Conservation (phyloP, 163 green algal genomes). For the Chlorella variabilis region DNA sequence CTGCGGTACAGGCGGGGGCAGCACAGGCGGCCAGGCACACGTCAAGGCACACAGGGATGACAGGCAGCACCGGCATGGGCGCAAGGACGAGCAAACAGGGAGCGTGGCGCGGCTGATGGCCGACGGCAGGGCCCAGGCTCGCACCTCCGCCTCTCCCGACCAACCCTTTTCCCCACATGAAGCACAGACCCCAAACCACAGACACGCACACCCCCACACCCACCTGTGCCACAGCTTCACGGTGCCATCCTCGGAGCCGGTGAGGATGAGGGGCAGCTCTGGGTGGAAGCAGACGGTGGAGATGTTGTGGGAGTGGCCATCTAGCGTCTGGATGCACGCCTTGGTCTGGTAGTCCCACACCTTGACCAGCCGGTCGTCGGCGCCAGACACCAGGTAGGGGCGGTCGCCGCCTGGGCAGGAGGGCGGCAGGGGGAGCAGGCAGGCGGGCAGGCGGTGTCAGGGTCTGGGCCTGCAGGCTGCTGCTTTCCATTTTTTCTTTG, state of each 20-base stretch:
- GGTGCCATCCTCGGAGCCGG: slow-evolving; percentile 94
- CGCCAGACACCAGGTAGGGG: slow-evolving; percentile 95
- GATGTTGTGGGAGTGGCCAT: slow-evolving; percentile 96
- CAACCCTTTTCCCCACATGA: too few relatives aligned
- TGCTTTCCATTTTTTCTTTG: too few relatives aligned
- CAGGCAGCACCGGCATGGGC: too few relatives aligned
- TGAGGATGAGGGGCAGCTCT: slow-evolving; percentile 98
- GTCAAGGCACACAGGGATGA: too few relatives aligned
- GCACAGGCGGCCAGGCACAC: too few relatives aligned
- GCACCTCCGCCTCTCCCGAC: too few relatives aligned
- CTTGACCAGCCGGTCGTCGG: slow-evolving; percentile 87
- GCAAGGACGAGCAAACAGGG: neutral
- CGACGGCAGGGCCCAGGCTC: too few relatives aligned
- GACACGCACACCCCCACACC: slow-evolving; percentile 37
- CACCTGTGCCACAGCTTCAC: slow-evolving; percentile 95
- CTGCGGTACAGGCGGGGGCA: too few relatives aligned
- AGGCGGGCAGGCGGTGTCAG: too few relatives aligned
- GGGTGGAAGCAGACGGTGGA: slow-evolving; percentile 93
- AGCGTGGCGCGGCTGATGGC: too few relatives aligned
- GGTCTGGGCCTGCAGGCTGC: too few relatives aligned
- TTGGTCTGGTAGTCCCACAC: slow-evolving; percentile 99
- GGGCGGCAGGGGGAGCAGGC: too few relatives aligned
- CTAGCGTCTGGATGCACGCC: slow-evolving; percentile 94
- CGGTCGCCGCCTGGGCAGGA: slow-evolving; percentile 86
- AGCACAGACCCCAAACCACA: neutral